Evolutionary conservation across 2,329 filamentous ascomycete species (phyloP), one percentile per base, ranked within the genome.

Genomic region (Tolypocladium paradoxum): DNA sequence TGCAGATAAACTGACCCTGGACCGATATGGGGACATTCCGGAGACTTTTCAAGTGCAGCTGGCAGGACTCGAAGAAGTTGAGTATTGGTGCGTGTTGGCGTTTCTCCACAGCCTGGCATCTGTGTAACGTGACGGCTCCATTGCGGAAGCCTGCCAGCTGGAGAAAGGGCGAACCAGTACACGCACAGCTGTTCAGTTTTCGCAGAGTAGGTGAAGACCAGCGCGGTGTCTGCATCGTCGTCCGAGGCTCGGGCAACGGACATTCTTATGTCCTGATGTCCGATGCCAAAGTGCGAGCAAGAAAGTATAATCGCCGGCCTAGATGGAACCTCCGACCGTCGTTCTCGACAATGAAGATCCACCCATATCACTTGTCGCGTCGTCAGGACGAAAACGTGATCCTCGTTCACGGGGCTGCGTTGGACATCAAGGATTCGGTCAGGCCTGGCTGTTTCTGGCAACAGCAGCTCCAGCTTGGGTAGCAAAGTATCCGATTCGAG

Each of bases 361-460:
- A 81, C 58, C 68, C 78, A 73, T 35, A 76, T 68, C 0, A 86
- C 53, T 31, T 69, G 70, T 0, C 70, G 70, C 14, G 73, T 75
- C 1, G 83, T 88, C 46, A 88, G 67, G 11, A 87, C 68, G 53
- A 83, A 79, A 1, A 82, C 60, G n/a, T 79, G 74, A 29, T 71
- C 69, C 6, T 70, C 67, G 51, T 76, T 68, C 2, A 65, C 61
- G 1, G 75, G 73, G 54, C 78, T 78, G 9, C 66, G 60, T 56
- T 74, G 73, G 1, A 83, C 61, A 60, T 86, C 78, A 54, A 89
- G 63, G 48, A 89, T 77, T 18, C 57, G 61, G 50, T 74, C 72
- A 27, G 61, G 57, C 2, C 60, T 65, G 11, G 47, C 53, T 45
- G 57, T 62, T 22, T 60, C 55, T 12, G 61, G 55, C 12, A 50